Evolutionary conservation across 2,329 filamentous ascomycete species (phyloP), one percentile per base, ranked within the genome.

Genomic region (Epichloe sp.): DNA sequence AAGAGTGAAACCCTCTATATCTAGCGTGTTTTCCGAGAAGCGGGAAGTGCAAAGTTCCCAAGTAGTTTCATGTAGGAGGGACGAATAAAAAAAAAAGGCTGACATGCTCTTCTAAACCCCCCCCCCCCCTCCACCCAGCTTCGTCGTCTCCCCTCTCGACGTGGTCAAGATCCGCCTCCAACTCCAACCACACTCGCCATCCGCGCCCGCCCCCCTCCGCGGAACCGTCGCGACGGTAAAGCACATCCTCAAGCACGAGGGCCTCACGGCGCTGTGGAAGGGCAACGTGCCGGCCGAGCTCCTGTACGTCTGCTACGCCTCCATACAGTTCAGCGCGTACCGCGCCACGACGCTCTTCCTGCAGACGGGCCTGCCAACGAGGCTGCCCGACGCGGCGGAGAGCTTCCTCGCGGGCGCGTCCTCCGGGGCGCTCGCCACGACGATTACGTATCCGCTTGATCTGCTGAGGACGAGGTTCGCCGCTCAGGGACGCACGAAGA

Each of bases 131-230:
- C 3, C 3, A 89, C 17, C 3, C 5, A 89, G 87, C 65, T 97
- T 98, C 74, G 80, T 93, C 63, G 85, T 97, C 64, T 88, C 93
- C 17, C 93, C 93, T 49, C 85, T 98, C 58, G 93, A 98, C 68
- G 93, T 98, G 56, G 82, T 97, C 71, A 97, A 98, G 74, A 98
- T 98, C 70, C 87, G 93, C 45, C 83, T 97, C 44, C 93, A 98
- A 67, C 82, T 98, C 17, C 93, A 97, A 68, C 80, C 86, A 44
- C 86, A 94, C 71, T 89, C 88, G 47, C 79, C 87, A 54, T 85
- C 84, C 59, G 85, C 53, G 65, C 73, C 12, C 68, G 65, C 49
- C 72, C 71, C 71, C 44, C 87, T 91, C 71, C 88, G 84, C 63
- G 88, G 88, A 58, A 88, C 88, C 0, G 60, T 89, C 41, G 76